phyloP scores from a whole-genome alignment of 352 stramenopile species.

The Phytopythium helicoides region DNA sequence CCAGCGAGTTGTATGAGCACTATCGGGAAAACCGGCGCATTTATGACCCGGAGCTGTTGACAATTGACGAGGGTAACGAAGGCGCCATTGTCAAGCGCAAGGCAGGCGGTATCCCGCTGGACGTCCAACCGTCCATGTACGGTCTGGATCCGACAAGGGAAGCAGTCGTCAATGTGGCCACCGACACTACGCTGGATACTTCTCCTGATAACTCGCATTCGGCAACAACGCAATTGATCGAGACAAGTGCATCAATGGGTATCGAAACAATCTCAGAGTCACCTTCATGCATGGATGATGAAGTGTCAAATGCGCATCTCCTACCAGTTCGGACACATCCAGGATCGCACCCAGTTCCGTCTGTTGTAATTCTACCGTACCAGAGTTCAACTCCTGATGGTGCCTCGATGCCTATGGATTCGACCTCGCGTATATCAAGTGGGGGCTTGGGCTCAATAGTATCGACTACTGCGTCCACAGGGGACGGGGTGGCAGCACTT shows the following conservation, averaged over 20 bases:
- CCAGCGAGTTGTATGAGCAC: slow-evolving; percentile 63
- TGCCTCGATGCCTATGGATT: no score
- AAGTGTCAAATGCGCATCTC: neutral
- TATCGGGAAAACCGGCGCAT: slow-evolving; percentile 80
- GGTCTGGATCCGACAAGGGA: no score
- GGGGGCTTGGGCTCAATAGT: no score
- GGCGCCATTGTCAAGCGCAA: slow-evolving; percentile 22
- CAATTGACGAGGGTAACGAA: slow-evolving; percentile 47
- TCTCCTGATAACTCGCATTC: no score
- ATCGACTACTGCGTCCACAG: neutral
- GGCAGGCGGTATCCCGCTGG: neutral
- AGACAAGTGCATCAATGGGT: no score
- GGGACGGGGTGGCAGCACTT: slow-evolving; percentile 15
- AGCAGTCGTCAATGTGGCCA: no score
- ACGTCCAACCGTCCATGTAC: no score
- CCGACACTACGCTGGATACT: no score
- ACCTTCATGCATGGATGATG: no score
- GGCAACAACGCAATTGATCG: no score
- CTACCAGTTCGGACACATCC: slow-evolving; percentile 3
- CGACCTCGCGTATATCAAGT: no score
- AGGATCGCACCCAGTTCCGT: slow-evolving; percentile 18
- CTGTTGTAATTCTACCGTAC: slow-evolving; percentile 32
- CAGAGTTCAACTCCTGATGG: neutral
- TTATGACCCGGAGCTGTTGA: slow-evolving; percentile 66
- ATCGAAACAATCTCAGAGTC: no score